Evolutionary conservation across 108 stramenopile species (phyloP), one percentile per base, ranked within the genome.

Genomic region (Cyclotella cryptica): DNA sequence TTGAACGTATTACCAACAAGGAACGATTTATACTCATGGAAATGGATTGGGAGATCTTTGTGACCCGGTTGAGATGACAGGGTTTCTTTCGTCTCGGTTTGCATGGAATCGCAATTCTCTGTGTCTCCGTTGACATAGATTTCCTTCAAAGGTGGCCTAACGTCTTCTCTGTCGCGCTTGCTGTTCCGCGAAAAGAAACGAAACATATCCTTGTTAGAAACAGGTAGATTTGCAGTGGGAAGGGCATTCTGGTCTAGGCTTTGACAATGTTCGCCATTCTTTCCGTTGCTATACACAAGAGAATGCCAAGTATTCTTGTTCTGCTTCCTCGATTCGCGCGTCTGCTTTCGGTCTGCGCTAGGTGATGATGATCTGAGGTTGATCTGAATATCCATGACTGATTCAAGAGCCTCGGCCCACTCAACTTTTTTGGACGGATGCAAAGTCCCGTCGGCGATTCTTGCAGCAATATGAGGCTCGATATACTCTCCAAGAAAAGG

Each of bases 351-450:
- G 1, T 68, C 42, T 28, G 64, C 41, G 35, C 62, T 30, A 12
- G 29, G 18, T 10, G 43, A 22, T 18, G 52, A 60, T 7, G 61
- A 53, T 45, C 68, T 54, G 15, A 46, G 63, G 72, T 71, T 53
- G 58, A 75, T 71, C 51, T 64, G 41, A 41, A 63, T 49, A 27
- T 53, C 72, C 28, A 10, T 28, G 35, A 29, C n/a, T 47, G 71
- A 47, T 35, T 59, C 66, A 13, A 66, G 35, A 28, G 76, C 70
- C 49, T 27, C 67, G 43, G 72, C 66, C 85, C 85, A 86, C 39
- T 66, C 44, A n/a, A 80, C 71, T 66, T 80, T 74, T 52, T 57
- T 71, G 18, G 83, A 60, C 43, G 86, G 86, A 75, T 87, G 84
- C 15, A 85, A 43, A 15, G 66, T 62, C 52, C 86, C 86, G 59